Percentiles rank a stretch among this genome's conserved stretches.
Evolutionary conservation across 768 basidiomycete genomes (phyloP).

Genomic region (Exsudoporus frostii): DNA sequence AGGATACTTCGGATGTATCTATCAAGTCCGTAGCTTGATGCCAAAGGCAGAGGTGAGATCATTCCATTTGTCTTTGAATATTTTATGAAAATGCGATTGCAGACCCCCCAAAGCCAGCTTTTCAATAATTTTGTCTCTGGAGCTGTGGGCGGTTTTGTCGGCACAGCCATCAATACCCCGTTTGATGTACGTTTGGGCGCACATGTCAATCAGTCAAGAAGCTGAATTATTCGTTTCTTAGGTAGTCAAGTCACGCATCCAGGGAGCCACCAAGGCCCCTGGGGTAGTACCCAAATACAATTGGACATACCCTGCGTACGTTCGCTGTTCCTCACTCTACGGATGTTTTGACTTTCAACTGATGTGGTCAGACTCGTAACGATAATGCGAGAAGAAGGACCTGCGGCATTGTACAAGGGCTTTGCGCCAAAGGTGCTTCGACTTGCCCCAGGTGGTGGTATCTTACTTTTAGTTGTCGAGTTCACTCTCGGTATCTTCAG

Average conservation of each 20-base stretch:
- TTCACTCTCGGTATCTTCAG: constrained; percentile 77
- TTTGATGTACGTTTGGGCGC: constrained; percentile 42
- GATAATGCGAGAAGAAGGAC: constrained; percentile 85
- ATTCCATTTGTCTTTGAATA: not conserved
- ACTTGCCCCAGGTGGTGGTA: constrained; percentile 93
- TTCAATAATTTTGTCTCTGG: constrained; percentile 94
- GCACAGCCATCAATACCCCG: constrained; percentile 91
- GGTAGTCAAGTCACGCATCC: constrained; percentile 97
- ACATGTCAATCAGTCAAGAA: not conserved
- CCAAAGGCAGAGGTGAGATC: constrained; percentile 78
- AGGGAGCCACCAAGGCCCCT: constrained; percentile 61
- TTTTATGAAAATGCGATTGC: not conserved
- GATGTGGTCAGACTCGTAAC: constrained; percentile 47
- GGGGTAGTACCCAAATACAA: constrained; percentile 85
- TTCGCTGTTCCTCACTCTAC: not conserved
- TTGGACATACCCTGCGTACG: constrained; percentile 88
- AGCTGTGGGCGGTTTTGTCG: constrained; percentile 82
- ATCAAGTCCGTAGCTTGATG: constrained; percentile 73
- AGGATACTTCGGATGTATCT: constrained; percentile 93
- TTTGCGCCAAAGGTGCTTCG: constrained; percentile 95
- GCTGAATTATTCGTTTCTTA: constrained; percentile 28
- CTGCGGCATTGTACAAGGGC: constrained; percentile 87
- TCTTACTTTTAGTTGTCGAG: constrained; percentile 91
- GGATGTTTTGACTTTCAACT: constrained; percentile 1
- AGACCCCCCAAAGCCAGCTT: constrained; percentile 68